Conservation (phyloP, 176 grass and related monocot species). For the Oryza brachyantha region DNA sequence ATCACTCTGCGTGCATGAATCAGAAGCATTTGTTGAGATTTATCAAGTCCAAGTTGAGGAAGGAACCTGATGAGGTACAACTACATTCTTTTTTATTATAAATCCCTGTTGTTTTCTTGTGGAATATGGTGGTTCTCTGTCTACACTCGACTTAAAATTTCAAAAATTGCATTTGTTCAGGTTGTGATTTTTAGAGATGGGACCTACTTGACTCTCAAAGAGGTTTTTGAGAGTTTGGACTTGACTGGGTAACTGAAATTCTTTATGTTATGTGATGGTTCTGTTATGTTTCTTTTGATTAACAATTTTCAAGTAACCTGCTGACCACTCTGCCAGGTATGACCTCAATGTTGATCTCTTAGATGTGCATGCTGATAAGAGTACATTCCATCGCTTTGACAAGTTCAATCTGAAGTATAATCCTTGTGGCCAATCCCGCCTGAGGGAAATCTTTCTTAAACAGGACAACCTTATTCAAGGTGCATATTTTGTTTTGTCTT, state of each 20-base stretch:
- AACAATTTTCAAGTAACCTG: not conserved
- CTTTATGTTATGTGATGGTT: not conserved
- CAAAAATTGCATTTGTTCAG: conserved; percentile 42
- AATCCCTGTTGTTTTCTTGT: not conserved
- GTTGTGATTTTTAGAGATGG: conserved; percentile 98
- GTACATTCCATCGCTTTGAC: conserved; percentile 98
- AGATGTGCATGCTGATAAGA: conserved; percentile 98
- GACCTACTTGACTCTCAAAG: conserved; percentile 91
- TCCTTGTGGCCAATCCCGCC: conserved; percentile 85
- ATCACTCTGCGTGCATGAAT: conserved; percentile 99
- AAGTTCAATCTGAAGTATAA: conserved; percentile 99
- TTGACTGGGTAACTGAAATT: conserved; percentile 75
- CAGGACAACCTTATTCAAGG: conserved; percentile 99
- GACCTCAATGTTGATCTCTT: conserved; percentile 97
- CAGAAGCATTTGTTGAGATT: conserved; percentile 96
- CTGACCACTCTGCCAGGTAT: conserved; percentile 53
- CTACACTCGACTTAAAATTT: conserved; percentile 4
- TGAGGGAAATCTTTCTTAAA: conserved; percentile 95
- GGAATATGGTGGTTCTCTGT: conserved; percentile 1
- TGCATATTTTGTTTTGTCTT: conserved; percentile 30
- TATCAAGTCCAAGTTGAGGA: conserved; percentile 94
- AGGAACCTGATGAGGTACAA: conserved; percentile 86
- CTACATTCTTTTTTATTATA: not conserved
- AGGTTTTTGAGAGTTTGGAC: conserved; percentile 96
- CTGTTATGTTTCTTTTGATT: conserved; percentile 4